Percentiles rank a stretch among this genome's conserved stretches.
Evolutionary conservation across 2,329 filamentous ascomycete genomes (phyloP).

Genomic region (Ilyonectria sp.): DNA sequence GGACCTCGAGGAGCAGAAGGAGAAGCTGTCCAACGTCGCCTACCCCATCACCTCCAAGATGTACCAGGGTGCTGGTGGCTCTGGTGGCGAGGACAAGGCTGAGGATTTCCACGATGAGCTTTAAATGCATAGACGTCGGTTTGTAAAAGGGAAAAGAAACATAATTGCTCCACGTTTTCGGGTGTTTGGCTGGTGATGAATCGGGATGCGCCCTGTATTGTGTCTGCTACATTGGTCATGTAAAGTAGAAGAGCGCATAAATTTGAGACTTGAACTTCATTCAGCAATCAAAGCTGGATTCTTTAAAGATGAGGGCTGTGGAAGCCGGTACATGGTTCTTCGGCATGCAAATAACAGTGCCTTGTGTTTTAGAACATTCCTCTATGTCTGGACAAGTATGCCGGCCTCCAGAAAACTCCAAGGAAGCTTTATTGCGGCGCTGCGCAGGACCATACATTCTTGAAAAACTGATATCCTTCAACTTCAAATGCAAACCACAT

Average conservation of each 20-base stretch:
- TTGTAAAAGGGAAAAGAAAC: conserved; percentile 45
- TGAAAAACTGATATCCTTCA: background rate
- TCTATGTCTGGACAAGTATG: no score
- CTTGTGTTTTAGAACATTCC: no score
- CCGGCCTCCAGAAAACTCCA: no score
- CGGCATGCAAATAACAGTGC: no score
- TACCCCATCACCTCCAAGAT: conserved; percentile 99
- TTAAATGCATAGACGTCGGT: conserved; percentile 67
- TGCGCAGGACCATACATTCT: no score
- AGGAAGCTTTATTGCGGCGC: no score
- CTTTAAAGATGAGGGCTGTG: no score
- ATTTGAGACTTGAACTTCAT: conserved; percentile 31
- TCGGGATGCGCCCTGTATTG: conserved; percentile 40
- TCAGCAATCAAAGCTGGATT: background rate
- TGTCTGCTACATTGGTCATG: conserved; percentile 42
- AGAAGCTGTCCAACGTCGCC: conserved; percentile 96
- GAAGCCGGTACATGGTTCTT: no score
- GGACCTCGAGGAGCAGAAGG: conserved; percentile 99
- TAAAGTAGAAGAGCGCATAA: conserved; percentile 53
- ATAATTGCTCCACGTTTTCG: conserved; percentile 44
- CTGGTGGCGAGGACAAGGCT: conserved; percentile 76
- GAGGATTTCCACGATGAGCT: conserved; percentile 84
- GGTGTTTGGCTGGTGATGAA: conserved; percentile 50
- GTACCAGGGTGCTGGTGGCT: conserved; percentile 78
- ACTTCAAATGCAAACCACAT: background rate